Conservation (phyloP, 2,329 filamentous ascomycete genomes). For the Fusarium gaditjirri region DNA sequence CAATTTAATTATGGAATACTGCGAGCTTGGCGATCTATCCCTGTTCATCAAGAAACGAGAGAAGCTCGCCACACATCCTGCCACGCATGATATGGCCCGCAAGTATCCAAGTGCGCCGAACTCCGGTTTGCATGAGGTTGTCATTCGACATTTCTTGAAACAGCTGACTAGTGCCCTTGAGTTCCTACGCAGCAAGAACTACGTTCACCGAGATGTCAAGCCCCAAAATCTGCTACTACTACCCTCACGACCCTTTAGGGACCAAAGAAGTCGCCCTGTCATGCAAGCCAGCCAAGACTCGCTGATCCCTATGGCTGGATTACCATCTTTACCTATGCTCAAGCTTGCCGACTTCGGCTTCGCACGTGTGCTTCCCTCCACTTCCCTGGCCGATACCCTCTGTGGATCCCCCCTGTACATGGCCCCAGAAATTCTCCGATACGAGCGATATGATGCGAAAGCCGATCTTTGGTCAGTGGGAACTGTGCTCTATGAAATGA, state of each 20-base stretch:
- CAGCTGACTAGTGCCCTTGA: constrained; percentile 92
- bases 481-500: constrained; percentile 95
- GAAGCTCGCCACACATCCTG: constrained; percentile 79
- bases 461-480: constrained; percentile 98
- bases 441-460: constrained; percentile 97
- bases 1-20: constrained; percentile 99
- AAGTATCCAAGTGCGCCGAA: constrained; percentile 88
- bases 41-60: constrained; percentile 96
- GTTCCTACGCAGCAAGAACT: constrained; percentile 85
- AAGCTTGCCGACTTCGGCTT: constrained; percentile 99
- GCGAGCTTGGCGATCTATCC: constrained; percentile 92
- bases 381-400: constrained; percentile 92
- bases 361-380: constrained; percentile 88
- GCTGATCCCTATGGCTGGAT: constrained; percentile 80
- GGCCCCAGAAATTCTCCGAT: constrained; percentile 96
- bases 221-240: constrained; percentile 94
- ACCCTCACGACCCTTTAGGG: constrained; percentile 78
- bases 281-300: constrained; percentile 83
- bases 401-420: constrained; percentile 98
- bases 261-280: constrained; percentile 66
- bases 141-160: constrained; percentile 94
- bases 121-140: constrained; percentile 94
- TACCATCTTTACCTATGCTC: constrained; percentile 90
- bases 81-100: constrained; percentile 88
- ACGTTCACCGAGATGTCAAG: constrained; percentile 97